Conservation (phyloP, 257 asterid species). For the Ligustrum vulgare region DNA sequence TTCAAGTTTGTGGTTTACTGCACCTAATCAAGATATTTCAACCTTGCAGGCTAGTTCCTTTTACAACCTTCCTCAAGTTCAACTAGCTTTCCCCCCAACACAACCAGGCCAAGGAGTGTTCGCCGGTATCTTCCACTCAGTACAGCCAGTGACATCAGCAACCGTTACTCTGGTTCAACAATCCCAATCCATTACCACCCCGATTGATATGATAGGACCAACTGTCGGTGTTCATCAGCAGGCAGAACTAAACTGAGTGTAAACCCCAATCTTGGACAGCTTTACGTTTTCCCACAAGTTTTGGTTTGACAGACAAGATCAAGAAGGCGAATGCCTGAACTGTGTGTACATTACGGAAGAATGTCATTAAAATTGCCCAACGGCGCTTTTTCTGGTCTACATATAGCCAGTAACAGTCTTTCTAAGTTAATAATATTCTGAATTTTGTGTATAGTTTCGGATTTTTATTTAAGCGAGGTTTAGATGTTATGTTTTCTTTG, state of each 20-base stretch:
- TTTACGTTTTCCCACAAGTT: conserved; percentile 35
- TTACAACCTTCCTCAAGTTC: conserved; percentile 86
- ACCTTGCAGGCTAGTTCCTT: conserved; percentile 73
- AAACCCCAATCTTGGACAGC: conserved; percentile 28
- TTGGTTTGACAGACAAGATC: conserved; percentile 26
- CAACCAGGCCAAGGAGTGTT: conserved; percentile 83
- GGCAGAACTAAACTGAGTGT: conserved; percentile 65
- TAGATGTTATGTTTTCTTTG: conserved; percentile 9
- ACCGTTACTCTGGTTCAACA: conserved; percentile 77
- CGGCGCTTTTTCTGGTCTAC: conserved; percentile 20
- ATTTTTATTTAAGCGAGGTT: background rate
- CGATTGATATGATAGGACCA: conserved; percentile 79
- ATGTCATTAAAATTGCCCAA: conserved; percentile 36
- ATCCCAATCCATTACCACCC: conserved; percentile 68
- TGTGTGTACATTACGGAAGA: conserved; percentile 46
- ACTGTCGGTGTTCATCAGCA: conserved; percentile 71
- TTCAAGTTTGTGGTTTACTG: conserved; percentile 68
- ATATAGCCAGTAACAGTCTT: background rate
- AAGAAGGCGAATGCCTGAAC: conserved; percentile 29
- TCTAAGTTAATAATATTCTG: no score
- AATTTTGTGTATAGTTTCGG: no score
- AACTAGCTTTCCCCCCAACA: conserved; percentile 68
- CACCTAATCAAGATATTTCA: conserved; percentile 70
- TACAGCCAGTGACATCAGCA: conserved; percentile 65
- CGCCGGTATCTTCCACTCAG: conserved; percentile 73